phyloP scores from a whole-genome alignment of 192 early-diverging fungal genomes.

The Coemansia sp. region DNA sequence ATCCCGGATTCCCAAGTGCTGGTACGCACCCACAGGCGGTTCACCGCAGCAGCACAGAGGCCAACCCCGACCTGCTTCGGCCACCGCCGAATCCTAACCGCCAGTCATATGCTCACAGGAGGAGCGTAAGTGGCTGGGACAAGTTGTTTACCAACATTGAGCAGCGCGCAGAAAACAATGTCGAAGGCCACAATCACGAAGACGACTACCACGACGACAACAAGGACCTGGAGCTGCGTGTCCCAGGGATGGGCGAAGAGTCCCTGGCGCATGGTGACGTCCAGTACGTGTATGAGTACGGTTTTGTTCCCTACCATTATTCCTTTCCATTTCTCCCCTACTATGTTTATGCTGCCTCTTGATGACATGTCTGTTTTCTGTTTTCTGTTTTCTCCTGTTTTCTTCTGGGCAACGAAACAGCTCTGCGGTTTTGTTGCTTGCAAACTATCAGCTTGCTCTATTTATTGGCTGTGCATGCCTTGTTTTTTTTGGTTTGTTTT shows the following conservation, averaged over 20 bases:
- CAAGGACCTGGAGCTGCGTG: conserved; percentile 22
- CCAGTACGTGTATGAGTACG: conserved; percentile 57
- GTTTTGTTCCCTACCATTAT: not conserved
- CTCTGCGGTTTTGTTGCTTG: not conserved
- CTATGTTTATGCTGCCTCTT: too few species aligned
- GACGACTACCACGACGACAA: not conserved
- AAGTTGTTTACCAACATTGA: conserved; percentile 41
- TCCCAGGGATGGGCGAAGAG: conserved; percentile 47
- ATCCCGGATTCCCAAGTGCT: too few species aligned
- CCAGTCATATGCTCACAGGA: conserved; percentile 50
- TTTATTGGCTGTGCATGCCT: not conserved
- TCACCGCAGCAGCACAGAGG: conserved; percentile 7
- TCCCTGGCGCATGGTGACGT: conserved; percentile 46
- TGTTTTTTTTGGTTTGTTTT: too few species aligned
- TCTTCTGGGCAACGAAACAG: not conserved
- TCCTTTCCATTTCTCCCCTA: too few species aligned
- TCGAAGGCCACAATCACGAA: conserved; percentile 20
- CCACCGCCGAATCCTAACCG: conserved; percentile 10
- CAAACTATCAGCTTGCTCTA: not conserved
- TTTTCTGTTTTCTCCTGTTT: not conserved
- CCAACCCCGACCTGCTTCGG: not conserved
- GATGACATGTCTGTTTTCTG: not conserved
- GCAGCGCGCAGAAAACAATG: conserved; percentile 29
- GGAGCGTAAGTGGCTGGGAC: conserved; percentile 52
- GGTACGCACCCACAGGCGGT: not conserved